Evolutionary conservation across 129 eudicot species (phyloP), one percentile per base, ranked within the genome.

Genomic region (Artemisia annua): DNA sequence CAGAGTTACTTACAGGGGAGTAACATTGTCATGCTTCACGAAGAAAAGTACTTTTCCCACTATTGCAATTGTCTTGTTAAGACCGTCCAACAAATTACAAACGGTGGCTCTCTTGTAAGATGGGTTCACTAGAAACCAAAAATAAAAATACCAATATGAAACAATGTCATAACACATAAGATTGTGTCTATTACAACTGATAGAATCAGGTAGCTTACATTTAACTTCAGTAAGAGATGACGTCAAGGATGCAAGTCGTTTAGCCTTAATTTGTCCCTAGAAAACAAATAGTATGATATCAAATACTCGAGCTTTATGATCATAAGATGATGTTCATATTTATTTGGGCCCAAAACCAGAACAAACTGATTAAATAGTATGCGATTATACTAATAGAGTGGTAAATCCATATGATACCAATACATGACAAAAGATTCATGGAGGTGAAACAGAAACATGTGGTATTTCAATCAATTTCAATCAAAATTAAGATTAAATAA

Each of bases 211-310:
- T 62, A 32, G 71, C 92, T 87, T 85, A 93, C 98, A 48, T 50
- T 66, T 73, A 63, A 87, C 81, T 73, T 76, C 76, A 44, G 90
- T 44, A 13, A 90, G 85, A 17, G 94, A 84, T 72, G 96, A 83
- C 49, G 97, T 70, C 82, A 86, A 63, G 56, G 99, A 86, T 65
- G 93, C 83, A 65, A 94, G 93, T 64, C 96, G 80, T 80, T 86
- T 90, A 48, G 84, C 76, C 76, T 88, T 94, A 15, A 82, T 75
- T 70, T 86, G 93, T 66, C 85, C 94, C 99, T 94, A 88, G 20
- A 57, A 49, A 66, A 71, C 56, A 76, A 62, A 70, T 70, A 77
- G 39, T 57, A 39, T 35, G 13, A 17, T 58, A 71, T 77, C 39
- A 69, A 22, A 49, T 18, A 60, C 7, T 46, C 32, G 0, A 67